Evolutionary conservation across 768 basidiomycete genomes (phyloP).

Genomic region (Hortiboletus campestris): DNA sequence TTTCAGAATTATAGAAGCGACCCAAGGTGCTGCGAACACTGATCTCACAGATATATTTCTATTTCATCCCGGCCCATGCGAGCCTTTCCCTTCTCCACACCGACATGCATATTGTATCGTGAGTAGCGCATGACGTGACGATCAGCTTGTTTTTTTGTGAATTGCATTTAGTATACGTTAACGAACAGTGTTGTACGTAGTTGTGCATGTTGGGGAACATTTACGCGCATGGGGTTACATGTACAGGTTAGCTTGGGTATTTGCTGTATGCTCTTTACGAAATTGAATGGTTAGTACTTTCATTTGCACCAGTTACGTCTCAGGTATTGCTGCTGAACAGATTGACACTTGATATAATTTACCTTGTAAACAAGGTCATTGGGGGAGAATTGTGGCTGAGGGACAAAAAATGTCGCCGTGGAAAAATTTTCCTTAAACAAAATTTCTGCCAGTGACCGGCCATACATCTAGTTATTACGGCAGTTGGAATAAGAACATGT

Average conservation of each 20-base stretch:
- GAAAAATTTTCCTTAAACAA: no score
- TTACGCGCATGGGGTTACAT: neutral
- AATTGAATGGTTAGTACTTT: neutral
- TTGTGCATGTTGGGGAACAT: constrained; percentile 3
- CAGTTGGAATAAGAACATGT: constrained; percentile 5
- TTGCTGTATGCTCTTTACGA: neutral
- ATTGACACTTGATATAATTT: neutral
- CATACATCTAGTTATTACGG: no score
- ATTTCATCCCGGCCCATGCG: constrained; percentile 6
- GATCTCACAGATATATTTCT: constrained; percentile 7
- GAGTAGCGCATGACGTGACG: constrained; percentile 5
- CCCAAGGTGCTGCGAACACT: constrained; percentile 11
- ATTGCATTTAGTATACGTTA: constrained; percentile 5
- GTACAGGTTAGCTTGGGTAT: neutral
- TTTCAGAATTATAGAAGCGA: neutral
- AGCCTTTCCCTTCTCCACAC: constrained; percentile 1
- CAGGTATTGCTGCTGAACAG: neutral
- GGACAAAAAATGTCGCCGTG: no score
- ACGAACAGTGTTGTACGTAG: neutral
- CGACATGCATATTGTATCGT: constrained; percentile 8
- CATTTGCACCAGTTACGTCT: neutral
- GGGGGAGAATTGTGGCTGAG: no score
- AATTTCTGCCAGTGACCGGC: no score
- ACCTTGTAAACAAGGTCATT: no score
- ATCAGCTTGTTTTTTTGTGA: neutral